phyloP scores from a whole-genome alignment of 257 asterid species.

The Solanum medicagineum region DNA sequence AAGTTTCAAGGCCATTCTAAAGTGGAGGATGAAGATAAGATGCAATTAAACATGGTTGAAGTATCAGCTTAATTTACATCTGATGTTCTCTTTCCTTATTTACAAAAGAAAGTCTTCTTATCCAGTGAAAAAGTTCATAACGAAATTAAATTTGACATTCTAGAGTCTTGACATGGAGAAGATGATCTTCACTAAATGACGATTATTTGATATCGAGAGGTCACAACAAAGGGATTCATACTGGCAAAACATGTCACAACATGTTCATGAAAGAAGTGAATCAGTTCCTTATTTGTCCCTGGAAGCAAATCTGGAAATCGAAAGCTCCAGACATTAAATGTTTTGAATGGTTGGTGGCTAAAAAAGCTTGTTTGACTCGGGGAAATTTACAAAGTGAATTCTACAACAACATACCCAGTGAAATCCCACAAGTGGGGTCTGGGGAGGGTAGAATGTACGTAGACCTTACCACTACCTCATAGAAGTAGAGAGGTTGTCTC shows the following conservation, averaged over 20 bases:
- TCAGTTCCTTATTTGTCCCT: not conserved
- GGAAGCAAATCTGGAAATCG: not conserved
- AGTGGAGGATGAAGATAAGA: not conserved
- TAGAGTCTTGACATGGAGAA: not conserved
- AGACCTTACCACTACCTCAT: no score
- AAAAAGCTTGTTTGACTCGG: not conserved
- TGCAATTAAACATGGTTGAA: not conserved
- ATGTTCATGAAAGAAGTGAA: not conserved
- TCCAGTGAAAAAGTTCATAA: not conserved
- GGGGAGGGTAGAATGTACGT: no score
- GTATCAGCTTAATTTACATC: not conserved
- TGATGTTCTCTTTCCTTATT: not conserved
- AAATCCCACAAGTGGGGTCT: no score
- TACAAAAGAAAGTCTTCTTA: not conserved
- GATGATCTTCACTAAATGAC: not conserved
- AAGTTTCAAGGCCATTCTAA: not conserved
- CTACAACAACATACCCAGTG: no score
- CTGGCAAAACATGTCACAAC: not conserved
- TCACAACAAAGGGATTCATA: not conserved
- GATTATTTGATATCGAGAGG: not conserved
- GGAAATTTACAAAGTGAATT: no score
- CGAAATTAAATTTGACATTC: not conserved
- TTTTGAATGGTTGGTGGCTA: not conserved
- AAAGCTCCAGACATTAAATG: not conserved
- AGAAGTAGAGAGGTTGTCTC: no score